Evolutionary conservation across 306 rosid genomes (phyloP), one percentile per base, ranked within the genome.

Genomic region (Lotus japonicus): DNA sequence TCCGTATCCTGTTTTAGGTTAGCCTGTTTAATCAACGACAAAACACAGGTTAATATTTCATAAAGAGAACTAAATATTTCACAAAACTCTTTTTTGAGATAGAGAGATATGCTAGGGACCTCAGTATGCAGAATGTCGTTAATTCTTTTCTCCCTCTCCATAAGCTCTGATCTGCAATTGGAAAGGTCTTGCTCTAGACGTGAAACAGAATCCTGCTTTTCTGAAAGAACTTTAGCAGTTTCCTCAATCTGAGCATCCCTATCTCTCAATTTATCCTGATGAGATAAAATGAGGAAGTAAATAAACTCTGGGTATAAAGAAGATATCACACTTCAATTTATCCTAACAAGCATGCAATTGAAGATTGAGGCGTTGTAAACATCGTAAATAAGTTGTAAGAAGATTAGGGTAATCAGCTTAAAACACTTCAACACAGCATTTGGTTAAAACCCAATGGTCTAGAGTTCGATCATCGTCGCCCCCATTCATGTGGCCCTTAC

Each of bases 121-220:
- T 94, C 97, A 70, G 28, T 62, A 51, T 79, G 88, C 60, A 71
- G 59, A 61, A 66, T 58, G 4, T 82, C 96, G 38, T 80, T 85
- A 74, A 90, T 70, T 77, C 73, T 88, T 79, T 79, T 94, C 66
- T 90, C 99, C 54, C 67, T 84, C 72, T 85, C 95, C 33, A 26
- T 56, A 74, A 94, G 84, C 62, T 90, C 92, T 11, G 11, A 42
- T 74, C 78, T 85, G 83, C 85, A 76, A 67, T 76, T 90, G 7
- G 89, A 82, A 74, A 90, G 84, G 71, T 85, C 92, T 55, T 72
- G 82, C 84, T 90, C 96, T 55, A 94, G 53, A 61, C 51, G 80
- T 15, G 86, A 82, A 66, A 88, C 19, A 13, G 58, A 54, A 63
- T 79, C 87, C 77, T 80, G 79, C 70, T 83, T 88, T 75, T 85